phyloP scores from a whole-genome alignment of 2,329 filamentous ascomycete species.

The Fusarium odoratissimum region DNA sequence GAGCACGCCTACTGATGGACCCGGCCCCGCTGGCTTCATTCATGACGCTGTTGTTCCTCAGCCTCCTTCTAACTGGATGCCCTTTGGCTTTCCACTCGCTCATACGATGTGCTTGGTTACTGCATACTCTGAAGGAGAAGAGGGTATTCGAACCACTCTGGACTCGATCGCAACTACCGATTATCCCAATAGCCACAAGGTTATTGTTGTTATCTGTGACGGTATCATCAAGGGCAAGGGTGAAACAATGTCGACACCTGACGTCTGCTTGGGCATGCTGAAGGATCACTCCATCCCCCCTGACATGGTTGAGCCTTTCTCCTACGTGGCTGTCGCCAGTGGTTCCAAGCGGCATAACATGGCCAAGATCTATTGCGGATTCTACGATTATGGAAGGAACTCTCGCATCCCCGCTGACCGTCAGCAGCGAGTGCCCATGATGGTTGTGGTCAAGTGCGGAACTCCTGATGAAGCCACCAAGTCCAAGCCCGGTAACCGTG shows the following conservation, averaged over 20 bases:
- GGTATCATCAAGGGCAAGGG: conserved; percentile 97
- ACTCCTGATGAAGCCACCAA: conserved; percentile 86
- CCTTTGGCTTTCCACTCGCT: conserved; percentile 93
- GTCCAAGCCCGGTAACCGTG: conserved; percentile 94
- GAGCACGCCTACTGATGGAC: conserved; percentile 70
- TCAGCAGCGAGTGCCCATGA: conserved; percentile 98
- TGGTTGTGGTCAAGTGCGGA: conserved; percentile 94
- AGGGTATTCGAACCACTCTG: conserved; percentile 91
- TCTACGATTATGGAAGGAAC: conserved; percentile 92
- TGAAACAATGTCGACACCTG: conserved; percentile 86
- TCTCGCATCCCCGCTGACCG: conserved; percentile 84
- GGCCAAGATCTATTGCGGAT: conserved; percentile 97
- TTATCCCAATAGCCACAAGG: conserved; percentile 99
- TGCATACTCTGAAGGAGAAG: conserved; percentile 94
- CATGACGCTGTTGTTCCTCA: conserved; percentile 96
- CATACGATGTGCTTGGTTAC: conserved; percentile 96
- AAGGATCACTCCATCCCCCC: conserved; percentile 84
- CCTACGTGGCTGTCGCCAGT: conserved; percentile 95
- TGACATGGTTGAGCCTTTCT: conserved; percentile 88
- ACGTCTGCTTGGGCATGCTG: conserved; percentile 93
- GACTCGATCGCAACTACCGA: conserved; percentile 98
- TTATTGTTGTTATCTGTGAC: conserved; percentile 95
- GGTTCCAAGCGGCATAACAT: conserved; percentile 99
- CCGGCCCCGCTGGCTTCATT: conserved; percentile 92
- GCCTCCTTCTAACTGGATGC: conserved; percentile 96